Conservation (phyloP, 2,329 filamentous ascomycete species). For the Hypoxylon sp. region DNA sequence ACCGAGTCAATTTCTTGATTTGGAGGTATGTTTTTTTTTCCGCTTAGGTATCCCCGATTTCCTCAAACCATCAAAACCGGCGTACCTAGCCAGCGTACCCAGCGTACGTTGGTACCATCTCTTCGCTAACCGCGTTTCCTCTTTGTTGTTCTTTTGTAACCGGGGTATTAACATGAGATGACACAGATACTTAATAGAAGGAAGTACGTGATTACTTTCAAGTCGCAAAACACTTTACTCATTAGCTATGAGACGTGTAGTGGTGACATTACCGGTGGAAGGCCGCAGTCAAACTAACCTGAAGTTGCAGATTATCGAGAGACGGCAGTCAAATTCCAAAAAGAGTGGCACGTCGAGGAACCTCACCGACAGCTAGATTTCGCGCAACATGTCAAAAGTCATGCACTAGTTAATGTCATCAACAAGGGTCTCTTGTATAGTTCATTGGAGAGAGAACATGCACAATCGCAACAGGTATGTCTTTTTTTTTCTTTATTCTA, state of each 20-base stretch:
- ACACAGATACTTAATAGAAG: slow-evolving; percentile 72
- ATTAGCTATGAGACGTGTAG: slow-evolving; percentile 39
- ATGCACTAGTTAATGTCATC: slow-evolving; percentile 74
- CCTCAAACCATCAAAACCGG: slow-evolving; percentile 30
- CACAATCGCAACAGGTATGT: slow-evolving; percentile 64
- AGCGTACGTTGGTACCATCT: slow-evolving; percentile 12
- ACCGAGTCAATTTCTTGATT: slow-evolving; percentile 79
- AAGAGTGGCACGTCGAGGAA: slow-evolving; percentile 76
- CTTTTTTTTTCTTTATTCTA: slow-evolving; percentile 34
- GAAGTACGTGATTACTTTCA: slow-evolving; percentile 65
- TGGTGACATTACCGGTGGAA: slow-evolving; percentile 48
- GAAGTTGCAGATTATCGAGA: slow-evolving; percentile 73
- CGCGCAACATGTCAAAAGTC: slow-evolving; percentile 75
- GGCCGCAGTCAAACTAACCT: slow-evolving; percentile 55
- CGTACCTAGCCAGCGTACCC: no score
- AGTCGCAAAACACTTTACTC: slow-evolving; percentile 34
- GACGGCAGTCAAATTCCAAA: slow-evolving; percentile 77
- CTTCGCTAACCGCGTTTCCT: slow-evolving; percentile 19
- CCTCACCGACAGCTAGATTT: slow-evolving; percentile 75
- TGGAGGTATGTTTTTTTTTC: slow-evolving; percentile 72
- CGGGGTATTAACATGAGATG: slow-evolving; percentile 47
- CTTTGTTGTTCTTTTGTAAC: slow-evolving; percentile 30
- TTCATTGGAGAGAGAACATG: slow-evolving; percentile 70
- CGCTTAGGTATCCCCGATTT: slow-evolving; percentile 45
- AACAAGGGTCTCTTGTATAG: slow-evolving; percentile 76